Percentiles rank a stretch among this genome's conserved stretches.
These are phyloP conservation scores for Ganoderma lucidum DNA, from an alignment of 1,284 basidiomycete species.

Conservation along the genomic window DNA sequence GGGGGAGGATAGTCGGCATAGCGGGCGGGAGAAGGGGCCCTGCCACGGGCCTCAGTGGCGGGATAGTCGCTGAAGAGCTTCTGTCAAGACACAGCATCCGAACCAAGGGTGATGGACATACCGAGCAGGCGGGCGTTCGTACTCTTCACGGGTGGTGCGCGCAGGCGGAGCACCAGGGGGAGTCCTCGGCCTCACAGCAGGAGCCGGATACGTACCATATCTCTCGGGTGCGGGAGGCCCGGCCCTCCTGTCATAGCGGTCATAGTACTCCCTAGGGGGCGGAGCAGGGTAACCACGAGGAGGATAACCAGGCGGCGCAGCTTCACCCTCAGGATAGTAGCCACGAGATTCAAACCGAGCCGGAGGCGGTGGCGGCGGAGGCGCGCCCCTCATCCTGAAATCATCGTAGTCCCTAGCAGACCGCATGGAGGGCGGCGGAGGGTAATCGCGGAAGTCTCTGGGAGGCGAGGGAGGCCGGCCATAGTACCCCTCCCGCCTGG, in stretches of 20 bases:
- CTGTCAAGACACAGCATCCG: constrained; percentile 19
- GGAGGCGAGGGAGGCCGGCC: constrained; percentile 62
- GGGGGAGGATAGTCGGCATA: constrained; percentile 64
- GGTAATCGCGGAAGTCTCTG: constrained; percentile 73
- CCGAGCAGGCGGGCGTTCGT: constrained; percentile 56
- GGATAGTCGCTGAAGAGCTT: constrained; percentile 53
- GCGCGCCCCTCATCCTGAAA: constrained; percentile 58
- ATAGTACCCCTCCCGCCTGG: constrained; percentile 54
- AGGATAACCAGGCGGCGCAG: constrained; percentile 46
- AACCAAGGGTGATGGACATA: constrained; percentile 39
- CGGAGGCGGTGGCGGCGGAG: constrained; percentile 38
- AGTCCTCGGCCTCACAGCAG: constrained; percentile 52
- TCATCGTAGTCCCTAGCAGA: constrained; percentile 74
- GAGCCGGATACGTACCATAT: constrained; percentile 47
- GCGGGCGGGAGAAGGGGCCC: constrained; percentile 59
- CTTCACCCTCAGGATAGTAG: constrained; percentile 46
- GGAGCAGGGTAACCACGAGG: constrained; percentile 56
- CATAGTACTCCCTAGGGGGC: constrained; percentile 59
- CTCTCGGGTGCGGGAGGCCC: constrained; percentile 48
- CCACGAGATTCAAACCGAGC: constrained; percentile 54
- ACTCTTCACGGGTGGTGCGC: constrained; percentile 53
- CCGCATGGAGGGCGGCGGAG: constrained; percentile 47
- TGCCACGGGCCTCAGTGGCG: constrained; percentile 57
- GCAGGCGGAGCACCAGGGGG: constrained; percentile 51
- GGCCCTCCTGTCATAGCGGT: constrained; percentile 64